phyloP scores from a whole-genome alignment of 208 protist genomes.

The Vickermania ingenoplastis region DNA sequence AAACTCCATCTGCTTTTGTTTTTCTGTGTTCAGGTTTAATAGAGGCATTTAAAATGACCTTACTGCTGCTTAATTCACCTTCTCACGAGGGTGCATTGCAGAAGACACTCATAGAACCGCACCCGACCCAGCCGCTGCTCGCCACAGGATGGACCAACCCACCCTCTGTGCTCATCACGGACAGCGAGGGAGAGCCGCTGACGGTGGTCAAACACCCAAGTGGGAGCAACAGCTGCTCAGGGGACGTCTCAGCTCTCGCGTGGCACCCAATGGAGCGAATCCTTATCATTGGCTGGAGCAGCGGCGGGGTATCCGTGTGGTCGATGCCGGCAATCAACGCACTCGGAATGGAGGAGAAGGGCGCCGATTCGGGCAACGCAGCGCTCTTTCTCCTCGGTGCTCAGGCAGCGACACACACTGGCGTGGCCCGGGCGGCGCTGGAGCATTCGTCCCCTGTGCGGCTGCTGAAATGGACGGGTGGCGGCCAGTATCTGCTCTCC shows the following conservation, averaged over 20 bases:
- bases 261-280: conserved; percentile 80
- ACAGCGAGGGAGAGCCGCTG: conserved; percentile 72
- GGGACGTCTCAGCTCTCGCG: conserved; percentile 33
- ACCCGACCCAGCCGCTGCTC: conserved; percentile 49
- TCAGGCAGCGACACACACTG: conserved; percentile 20
- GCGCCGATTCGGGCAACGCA: conserved; percentile 7
- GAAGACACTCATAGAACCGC: conserved; percentile 39
- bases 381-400: conserved; percentile 25
- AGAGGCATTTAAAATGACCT: too few relatives aligned
- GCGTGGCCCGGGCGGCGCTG: conserved; percentile 45
- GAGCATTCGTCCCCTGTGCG: conserved; percentile 55
- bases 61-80: conserved; percentile 65
- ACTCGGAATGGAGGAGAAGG: conserved; percentile 22
- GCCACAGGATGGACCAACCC: conserved; percentile 60
- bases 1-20: too few relatives aligned
- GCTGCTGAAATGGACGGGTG: conserved; percentile 37
- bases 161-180: conserved; percentile 59
- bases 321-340: conserved; percentile 19
- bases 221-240: conserved; percentile 7
- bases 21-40: too few relatives aligned
- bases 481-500: conserved; percentile 51
- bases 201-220: conserved; percentile 28
- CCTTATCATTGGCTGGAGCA: conserved; percentile 78
- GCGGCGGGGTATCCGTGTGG: conserved; percentile 69
- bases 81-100: conserved; percentile 44